Percentiles rank a stretch among this genome's conserved stretches.
Evolutionary conservation across 2,329 filamentous ascomycete species (phyloP).

Genomic region (Aspergillus sp.): DNA sequence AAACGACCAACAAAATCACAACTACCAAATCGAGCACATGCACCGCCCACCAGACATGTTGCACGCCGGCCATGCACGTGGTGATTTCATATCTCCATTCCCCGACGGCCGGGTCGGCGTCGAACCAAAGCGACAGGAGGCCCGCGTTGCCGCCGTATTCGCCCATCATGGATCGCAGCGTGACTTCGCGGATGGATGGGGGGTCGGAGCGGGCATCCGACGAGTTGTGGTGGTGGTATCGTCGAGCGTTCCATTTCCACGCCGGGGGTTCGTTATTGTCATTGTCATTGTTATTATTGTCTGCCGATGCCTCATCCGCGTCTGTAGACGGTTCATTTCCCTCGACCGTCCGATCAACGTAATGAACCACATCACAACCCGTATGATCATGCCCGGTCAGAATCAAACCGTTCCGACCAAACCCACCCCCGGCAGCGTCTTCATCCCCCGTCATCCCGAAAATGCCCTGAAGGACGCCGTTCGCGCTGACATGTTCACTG

Average conservation of each 20-base stretch:
- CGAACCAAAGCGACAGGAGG: conserved; percentile 86
- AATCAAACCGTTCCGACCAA: conserved; percentile 72
- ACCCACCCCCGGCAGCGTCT: conserved; percentile 59
- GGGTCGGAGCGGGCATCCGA: neutral
- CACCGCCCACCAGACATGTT: conserved; percentile 92
- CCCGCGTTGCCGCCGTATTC: conserved; percentile 91
- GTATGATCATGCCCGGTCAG: conserved; percentile 94
- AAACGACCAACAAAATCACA: conserved; percentile 31
- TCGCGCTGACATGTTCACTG: conserved; percentile 64
- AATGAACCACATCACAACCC: conserved; percentile 89
- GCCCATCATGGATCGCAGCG: conserved; percentile 98
- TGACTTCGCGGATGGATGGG: conserved; percentile 74
- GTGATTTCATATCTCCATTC: conserved; percentile 82
- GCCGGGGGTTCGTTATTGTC: conserved; percentile 8
- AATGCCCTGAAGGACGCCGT: conserved; percentile 77
- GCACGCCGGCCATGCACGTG: conserved; percentile 75
- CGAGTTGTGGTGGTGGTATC: conserved; percentile 21
- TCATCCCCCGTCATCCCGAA: conserved; percentile 71
- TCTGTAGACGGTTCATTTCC: neutral
- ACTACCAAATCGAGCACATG: conserved; percentile 69
- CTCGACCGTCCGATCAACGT: conserved; percentile 60
- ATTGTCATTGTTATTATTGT: conserved; percentile 17
- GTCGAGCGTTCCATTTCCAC: conserved; percentile 40
- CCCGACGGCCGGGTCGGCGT: conserved; percentile 56
- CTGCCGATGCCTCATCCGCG: conserved; percentile 6